Evolutionary conservation across 2,329 filamentous ascomycete genomes (phyloP), one percentile per base, ranked within the genome.

Genomic region (Ceratocystiopsis brevicomis): DNA sequence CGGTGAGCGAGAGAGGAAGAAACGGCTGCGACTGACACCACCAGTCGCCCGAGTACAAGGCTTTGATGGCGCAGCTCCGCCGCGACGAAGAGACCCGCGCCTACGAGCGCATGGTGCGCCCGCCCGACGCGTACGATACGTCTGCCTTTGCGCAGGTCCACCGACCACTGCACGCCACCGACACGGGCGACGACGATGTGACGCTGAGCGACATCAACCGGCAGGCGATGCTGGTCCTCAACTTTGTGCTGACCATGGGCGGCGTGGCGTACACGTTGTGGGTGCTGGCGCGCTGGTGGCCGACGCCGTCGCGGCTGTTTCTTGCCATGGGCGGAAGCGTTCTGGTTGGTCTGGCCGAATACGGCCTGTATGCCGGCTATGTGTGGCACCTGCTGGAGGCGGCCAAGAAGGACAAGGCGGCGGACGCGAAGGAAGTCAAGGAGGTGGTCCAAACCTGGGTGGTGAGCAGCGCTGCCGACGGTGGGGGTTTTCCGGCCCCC

Each of bases 171-270:
- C 65, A 57, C 37, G 56, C 60, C 16, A 59, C 61, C 21, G 70
- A 70, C 45, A 53, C 64, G 6, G 62, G 60, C 50, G 64, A 73
- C 49, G 80, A 84, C 48, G 76, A 79, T 2, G 62, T 81, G 3
- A 78, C 76, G 3, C 78, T 77, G 49, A 69, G 72, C 34, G 82
- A 90, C 47, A 67, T 90, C 1, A 80, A 88, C 56, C 69, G 81
- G n/a, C 84, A 90, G 54, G 63, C 90, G 45, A 77, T 81, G 37
- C 66, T 96, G 9, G 85, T 96, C 42, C 69, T 93, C 53, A 98
- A 96, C 58, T 85, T 96, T 41, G 63, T 95, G 36, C 68, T 94
- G 43, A 93, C 84, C 42, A 81, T 95, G 43, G 64, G 88, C 3
- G 83, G 87, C 38, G 81, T 81, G 41, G 80, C 76, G 3, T 76